Evolutionary conservation across 164 flowering plant genomes (phyloP), one percentile per base, ranked within the genome.

Genomic region (Nymphaea colorata): DNA sequence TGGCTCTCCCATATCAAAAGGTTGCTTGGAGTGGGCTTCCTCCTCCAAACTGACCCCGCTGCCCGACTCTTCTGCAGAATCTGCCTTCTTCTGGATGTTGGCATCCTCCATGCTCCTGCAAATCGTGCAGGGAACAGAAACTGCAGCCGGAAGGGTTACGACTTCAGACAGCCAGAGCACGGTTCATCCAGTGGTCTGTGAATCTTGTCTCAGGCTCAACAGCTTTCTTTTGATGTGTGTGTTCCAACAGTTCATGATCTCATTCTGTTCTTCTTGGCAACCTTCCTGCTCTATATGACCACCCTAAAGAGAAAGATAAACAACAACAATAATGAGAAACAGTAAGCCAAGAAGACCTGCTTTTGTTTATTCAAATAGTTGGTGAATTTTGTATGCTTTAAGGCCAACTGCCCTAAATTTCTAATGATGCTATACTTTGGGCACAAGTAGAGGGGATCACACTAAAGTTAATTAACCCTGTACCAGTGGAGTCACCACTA

Each of bases 231-330:
- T 83, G 64, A 83, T 82, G 64, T 82, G 83, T 4, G 87, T 83
- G 76, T 83, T 83, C 87, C 85, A 83, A 66, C 81, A 81, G 64
- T 83, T 83, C 81, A 81, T 83, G 64, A 83, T 83, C 78, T 83
- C 86, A 61, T 83, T 83, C 86, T 6, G 86, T 83, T 78, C 86
- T 79, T 74, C 86, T 84, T 0, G 85, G 84, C 43, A 84, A 75
- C 53, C 82, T 65, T 69, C 83, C 85, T 4, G 87, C 87, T 64
- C 82, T 84, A 15, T 82, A 70, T 6, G 87, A 84, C 87, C 87
- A 84, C 66, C 87, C 82, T 42, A 16, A 25, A 61, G 1, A 25
- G 36, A 25, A 25, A 25, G 36, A 25, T 25, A 25, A 25, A 25
- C 16, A 16, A 55, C 59, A 8, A 55, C 16, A 10, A 55, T 8